Evolutionary conservation across 176 grass and related monocot species (phyloP), one percentile per base, ranked within the genome.

Genomic region (Cenchrus fungigraminus): DNA sequence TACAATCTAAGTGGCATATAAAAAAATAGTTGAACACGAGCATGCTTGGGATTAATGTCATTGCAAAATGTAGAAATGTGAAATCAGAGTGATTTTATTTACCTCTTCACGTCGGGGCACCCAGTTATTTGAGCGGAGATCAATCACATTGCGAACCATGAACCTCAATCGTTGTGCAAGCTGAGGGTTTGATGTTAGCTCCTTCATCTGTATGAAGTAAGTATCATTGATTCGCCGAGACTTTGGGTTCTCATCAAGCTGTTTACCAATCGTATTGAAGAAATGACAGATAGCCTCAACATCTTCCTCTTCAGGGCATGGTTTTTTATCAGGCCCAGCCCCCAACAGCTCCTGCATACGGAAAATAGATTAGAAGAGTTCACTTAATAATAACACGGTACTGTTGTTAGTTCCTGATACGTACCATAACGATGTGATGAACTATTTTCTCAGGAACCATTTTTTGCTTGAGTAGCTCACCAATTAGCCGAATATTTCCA

Each of bases 391-490:
- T 71, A 70, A 16, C 34, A 16, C 34, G 44, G 25, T 64, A 65
- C 14, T 64, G 2, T 19, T 50, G 3, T 15, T 4, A 63, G 46
- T 81, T 69, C 29, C 71, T 53, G n/a, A 74, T 75, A 71, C 22
- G 54, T 90, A 97, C 94, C 94, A 90, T 88, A 82, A 97, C 92
- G 82, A 97, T 97, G 83, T 97, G 92, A 93, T 94, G 94, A 88
- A 97, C 94, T 78, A 97, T 92, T 83, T 92, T 97, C 86, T 94
- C 92, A 68, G 91, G 89, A 70, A 97, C 91, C 94, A 97, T 97
- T 71, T 94, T 97, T 83, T 97, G 94, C 87, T 97, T 97, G 44
- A 97, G 89, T 62, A 97, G 87, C 79, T 97, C 94, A 68, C 94
- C 94, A 82, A 97, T 97, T 37, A 97, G 72, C 53, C 91, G 87